Conservation (phyloP, 2,329 filamentous ascomycete species). For the Davidsoniella virescens region DNA sequence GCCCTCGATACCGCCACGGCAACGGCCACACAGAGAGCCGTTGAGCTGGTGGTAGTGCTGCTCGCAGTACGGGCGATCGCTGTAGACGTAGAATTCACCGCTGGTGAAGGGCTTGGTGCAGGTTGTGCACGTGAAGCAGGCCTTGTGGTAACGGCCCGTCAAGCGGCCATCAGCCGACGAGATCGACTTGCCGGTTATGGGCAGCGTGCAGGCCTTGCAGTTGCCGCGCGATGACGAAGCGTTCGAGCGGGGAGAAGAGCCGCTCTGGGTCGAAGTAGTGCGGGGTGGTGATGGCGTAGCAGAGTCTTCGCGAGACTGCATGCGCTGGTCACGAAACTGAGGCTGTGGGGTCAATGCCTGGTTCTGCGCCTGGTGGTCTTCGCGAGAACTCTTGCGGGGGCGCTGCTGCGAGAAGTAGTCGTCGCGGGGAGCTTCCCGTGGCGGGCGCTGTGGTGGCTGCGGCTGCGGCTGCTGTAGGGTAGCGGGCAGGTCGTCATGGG, state of each 20-base stretch:
- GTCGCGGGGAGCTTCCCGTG: neutral
- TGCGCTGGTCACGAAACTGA: neutral
- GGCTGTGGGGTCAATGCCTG: constrained; percentile 2
- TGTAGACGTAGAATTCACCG: constrained; percentile 79
- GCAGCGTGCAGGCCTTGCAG: constrained; percentile 66
- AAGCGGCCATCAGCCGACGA: constrained; percentile 85
- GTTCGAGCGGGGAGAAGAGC: constrained; percentile 14
- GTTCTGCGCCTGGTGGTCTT: neutral
- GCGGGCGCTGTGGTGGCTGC: constrained; percentile 1
- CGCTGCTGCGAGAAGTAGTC: neutral
- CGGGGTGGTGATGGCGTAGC: constrained; percentile 11
- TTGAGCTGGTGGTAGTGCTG: constrained; percentile 88
- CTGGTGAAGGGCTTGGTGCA: constrained; percentile 71
- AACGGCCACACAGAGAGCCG: constrained; percentile 66
- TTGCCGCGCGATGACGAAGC: constrained; percentile 44
- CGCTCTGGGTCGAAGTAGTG: constrained; percentile 2
- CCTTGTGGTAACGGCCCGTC: constrained; percentile 86
- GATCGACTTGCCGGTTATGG: constrained; percentile 79
- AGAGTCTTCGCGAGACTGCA: constrained; percentile 2
- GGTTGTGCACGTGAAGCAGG: constrained; percentile 81
- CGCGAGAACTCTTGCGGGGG: constrained; percentile 4
- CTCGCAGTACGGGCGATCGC: constrained; percentile 79
- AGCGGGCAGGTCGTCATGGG: neutral
- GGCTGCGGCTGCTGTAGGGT: neutral
- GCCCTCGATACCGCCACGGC: constrained; percentile 77